Conservation (phyloP, 495 filamentous ascomycete species). For the Neurospora africana region DNA sequence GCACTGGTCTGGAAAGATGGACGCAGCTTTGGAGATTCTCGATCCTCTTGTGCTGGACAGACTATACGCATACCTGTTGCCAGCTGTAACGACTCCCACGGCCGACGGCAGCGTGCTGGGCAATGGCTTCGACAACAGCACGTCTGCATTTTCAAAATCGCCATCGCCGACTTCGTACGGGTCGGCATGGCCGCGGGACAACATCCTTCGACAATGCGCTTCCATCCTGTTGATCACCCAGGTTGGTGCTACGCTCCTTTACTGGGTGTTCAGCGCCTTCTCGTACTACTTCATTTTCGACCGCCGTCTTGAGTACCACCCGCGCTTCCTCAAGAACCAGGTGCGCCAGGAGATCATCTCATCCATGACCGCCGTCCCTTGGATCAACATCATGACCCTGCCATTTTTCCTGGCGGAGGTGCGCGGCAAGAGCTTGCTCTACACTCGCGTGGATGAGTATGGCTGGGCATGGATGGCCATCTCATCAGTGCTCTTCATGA, state of each 20-base stretch:
- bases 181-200: conserved; percentile 14
- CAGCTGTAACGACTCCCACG: conserved; percentile 2
- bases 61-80: conserved; percentile 12
- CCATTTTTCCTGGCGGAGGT: conserved; percentile 15
- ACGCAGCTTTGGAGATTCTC: conserved; percentile 10
- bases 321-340: conserved; percentile 16
- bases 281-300: conserved; percentile 15
- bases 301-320: conserved; percentile 15
- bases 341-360: conserved; percentile 11
- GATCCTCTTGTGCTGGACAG: conserved; percentile 14
- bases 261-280: conserved; percentile 13
- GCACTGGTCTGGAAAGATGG: conserved; percentile 1
- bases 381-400: conserved; percentile 15
- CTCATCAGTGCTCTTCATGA: conserved; percentile 12
- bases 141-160: neutral
- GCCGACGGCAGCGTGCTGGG: neutral
- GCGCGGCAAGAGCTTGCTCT: conserved; percentile 13
- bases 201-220: conserved; percentile 11
- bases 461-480: conserved; percentile 11
- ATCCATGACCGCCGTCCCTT: conserved; percentile 12
- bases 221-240: conserved; percentile 13
- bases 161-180: neutral
- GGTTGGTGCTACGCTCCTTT: conserved; percentile 9
- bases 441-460: conserved; percentile 8
- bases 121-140: neutral